Percentiles rank a stretch among this genome's conserved stretches.
These are phyloP conservation scores for Rehmannia glutinosa DNA, from an alignment of 257 asterid species.

Conservation along the genomic window DNA sequence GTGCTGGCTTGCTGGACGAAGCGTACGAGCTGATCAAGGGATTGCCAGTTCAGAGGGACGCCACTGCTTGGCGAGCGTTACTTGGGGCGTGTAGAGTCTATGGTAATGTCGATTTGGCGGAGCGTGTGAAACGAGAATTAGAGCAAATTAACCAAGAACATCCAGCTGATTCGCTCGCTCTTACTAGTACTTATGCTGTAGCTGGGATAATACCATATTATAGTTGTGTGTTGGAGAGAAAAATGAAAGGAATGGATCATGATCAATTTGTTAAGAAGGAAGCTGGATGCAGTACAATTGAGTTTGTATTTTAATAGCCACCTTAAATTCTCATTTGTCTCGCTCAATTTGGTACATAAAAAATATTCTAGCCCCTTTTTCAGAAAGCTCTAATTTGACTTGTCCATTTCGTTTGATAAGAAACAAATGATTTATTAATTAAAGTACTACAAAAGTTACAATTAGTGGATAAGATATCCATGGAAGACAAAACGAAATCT, in stretches of 20 bases:
- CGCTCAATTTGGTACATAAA: too few relatives aligned
- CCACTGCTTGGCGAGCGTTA: conserved; percentile 60
- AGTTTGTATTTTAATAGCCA: conserved; percentile 23
- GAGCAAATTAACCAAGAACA: conserved; percentile 36
- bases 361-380: too few relatives aligned
- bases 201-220: conserved; percentile 40
- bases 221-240: conserved; percentile 15
- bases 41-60: conserved; percentile 45
- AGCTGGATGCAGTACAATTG: conserved; percentile 47
- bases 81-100: conserved; percentile 62
- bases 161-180: conserved; percentile 41
- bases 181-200: conserved; percentile 40
- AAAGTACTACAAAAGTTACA: too few relatives aligned
- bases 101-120: conserved; percentile 48
- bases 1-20: conserved; percentile 57
- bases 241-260: conserved; percentile 18
- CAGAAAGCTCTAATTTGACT: too few relatives aligned
- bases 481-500: too few relatives aligned
- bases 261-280: conserved; percentile 31
- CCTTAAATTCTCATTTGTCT: conserved; percentile 49
- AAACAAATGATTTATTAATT: too few relatives aligned
- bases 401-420: too few relatives aligned
- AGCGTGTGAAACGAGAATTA: conserved; percentile 37
- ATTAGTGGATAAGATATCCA: too few relatives aligned
- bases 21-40: conserved; percentile 43